Base-by-base conservation (phyloP, 805 yeast species). In the Hanseniaspora mollemarum region DNA sequence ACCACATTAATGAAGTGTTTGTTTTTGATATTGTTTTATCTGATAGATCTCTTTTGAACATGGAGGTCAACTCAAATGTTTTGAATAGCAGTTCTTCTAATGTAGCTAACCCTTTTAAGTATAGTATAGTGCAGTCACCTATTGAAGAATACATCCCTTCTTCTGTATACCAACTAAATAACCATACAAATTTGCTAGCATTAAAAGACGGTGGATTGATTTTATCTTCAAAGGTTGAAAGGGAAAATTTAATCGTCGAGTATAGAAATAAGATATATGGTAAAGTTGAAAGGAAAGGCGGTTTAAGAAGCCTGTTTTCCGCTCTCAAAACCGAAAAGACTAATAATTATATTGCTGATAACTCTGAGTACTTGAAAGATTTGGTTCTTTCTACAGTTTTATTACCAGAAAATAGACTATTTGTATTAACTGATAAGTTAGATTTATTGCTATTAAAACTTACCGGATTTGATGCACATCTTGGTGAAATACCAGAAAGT, bases 181-280 rank as follows among this genome's bases (percentile, higher is more conserved):
- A 46, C 22, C 31, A 37, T n/a, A 16, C 26, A 12, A 46, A 46
- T 22, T 5, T 39, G 12, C 31, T 46, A 3, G 32, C 50, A 7
- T n/a, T 38, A 32, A 31, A 46, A 13, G 15, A 39, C n/a, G 43
- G 50, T 16, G 50, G 50, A 29, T 28, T 46, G 29, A 9, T 46
- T 4, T 19, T 46, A 18, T 21, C 31, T 3, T 38, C 18, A 10
- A 38, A 38, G n/a, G 12, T 38, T 8, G 13, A 21, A 12, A 31
- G 24, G 24, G 29, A 38, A 5, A n/a, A 21, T 24, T 7, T 38
- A 4, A 31, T 38, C 24, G n/a, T 22, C 4, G 29, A 38, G 13
- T 38, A 38, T n/a, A 4, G 29, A 6, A 38, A 18, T 9, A 38
- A 38, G 24, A 13, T 38, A 21, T 38, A 21, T 24, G 42, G 42